Evolutionary conservation across 225 moss, liverwort and hornwort species (phyloP).

Genomic region (Pseudisothecium myosuroides): DNA sequence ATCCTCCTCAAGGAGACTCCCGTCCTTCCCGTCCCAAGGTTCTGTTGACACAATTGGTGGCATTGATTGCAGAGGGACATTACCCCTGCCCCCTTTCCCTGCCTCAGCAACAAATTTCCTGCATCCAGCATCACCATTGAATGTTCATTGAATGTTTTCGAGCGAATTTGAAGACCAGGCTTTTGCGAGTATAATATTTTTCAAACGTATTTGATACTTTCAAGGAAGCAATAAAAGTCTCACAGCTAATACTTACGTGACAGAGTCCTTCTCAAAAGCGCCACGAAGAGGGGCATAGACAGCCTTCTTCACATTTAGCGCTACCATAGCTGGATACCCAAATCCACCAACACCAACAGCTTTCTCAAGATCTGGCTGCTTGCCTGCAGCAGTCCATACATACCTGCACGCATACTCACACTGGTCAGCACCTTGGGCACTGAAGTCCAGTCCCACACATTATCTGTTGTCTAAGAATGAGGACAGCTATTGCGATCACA

Average conservation of each 20-base stretch:
- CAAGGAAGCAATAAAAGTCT: background rate
- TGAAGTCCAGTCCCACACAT: background rate
- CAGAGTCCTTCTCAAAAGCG: slow-evolving; percentile 73
- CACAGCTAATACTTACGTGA: slow-evolving; percentile 43
- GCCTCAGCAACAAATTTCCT: slow-evolving; percentile 89
- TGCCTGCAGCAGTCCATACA: slow-evolving; percentile 85
- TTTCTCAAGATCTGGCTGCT: slow-evolving; percentile 74
- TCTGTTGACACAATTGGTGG: slow-evolving; percentile 41
- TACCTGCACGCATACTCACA: slow-evolving; percentile 36
- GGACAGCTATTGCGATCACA: background rate
- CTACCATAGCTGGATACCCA: slow-evolving; percentile 93
- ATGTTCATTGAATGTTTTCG: background rate
- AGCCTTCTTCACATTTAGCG: slow-evolving; percentile 80
- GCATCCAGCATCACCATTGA: slow-evolving; percentile 7
- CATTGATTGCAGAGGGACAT: slow-evolving; percentile 55
- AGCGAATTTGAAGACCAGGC: background rate
- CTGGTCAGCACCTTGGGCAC: background rate
- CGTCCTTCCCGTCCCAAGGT: slow-evolving; percentile 92
- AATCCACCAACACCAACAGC: slow-evolving; percentile 97
- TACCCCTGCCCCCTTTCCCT: slow-evolving; percentile 80
- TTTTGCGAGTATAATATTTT: background rate
- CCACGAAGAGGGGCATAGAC: slow-evolving; percentile 87
- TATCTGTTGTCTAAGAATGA: background rate
- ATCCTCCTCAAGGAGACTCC: slow-evolving; percentile 76
- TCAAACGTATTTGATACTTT: background rate